phyloP scores from a whole-genome alignment of 768 basidiomycete genomes.

The Suillus spraguei region DNA sequence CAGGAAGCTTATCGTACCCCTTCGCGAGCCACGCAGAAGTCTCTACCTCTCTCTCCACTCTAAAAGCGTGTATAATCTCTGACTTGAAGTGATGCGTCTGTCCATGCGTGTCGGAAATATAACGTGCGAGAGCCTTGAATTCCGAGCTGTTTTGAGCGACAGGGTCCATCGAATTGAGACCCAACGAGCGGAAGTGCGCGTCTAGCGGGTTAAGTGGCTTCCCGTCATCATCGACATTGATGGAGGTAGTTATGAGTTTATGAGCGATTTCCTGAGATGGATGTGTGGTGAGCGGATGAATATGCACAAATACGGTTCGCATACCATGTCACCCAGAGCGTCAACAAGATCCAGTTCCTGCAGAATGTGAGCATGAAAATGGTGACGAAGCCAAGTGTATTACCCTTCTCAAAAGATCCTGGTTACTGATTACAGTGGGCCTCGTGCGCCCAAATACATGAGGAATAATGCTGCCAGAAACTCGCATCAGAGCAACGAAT shows the following conservation, averaged over 20 bases:
- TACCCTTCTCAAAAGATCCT: constrained; percentile 45
- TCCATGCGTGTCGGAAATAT: constrained; percentile 59
- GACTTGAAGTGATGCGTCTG: constrained; percentile 51
- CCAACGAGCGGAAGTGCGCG: constrained; percentile 53
- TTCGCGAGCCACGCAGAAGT: constrained; percentile 45
- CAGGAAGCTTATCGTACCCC: constrained; percentile 43
- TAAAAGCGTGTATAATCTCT: constrained; percentile 49
- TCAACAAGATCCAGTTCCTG: constrained; percentile 67
- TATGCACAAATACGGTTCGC: background rate
- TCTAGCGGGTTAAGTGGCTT: constrained; percentile 58
- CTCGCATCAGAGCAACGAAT: background rate
- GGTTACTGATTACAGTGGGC: constrained; percentile 46
- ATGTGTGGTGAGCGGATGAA: background rate
- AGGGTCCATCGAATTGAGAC: constrained; percentile 53
- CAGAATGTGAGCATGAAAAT: background rate
- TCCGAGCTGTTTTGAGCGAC: constrained; percentile 43
- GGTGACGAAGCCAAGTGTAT: background rate
- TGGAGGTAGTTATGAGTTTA: constrained; percentile 49
- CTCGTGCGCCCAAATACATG: constrained; percentile 58
- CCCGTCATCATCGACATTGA: constrained; percentile 43
- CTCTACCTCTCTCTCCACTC: constrained; percentile 50
- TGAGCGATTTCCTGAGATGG: constrained; percentile 56
- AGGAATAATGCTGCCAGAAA: constrained; percentile 51
- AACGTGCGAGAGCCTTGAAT: constrained; percentile 48
- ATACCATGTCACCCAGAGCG: constrained; percentile 64